These are phyloP conservation scores for Lipomyces oligophaga DNA, from an alignment of 805 yeast species.

Conservation along the genomic window DNA sequence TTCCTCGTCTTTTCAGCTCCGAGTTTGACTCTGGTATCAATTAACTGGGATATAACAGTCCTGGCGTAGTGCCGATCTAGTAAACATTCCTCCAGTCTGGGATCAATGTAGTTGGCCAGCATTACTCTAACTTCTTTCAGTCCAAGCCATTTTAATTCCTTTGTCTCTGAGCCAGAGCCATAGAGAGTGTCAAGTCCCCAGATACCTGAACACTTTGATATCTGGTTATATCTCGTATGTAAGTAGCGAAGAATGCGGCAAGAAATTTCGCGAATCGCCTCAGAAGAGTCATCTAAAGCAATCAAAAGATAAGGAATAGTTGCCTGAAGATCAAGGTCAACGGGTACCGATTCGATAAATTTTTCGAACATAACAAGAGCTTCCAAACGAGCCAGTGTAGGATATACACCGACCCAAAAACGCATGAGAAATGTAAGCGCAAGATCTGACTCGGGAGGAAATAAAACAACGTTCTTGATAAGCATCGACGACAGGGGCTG, in stretches of 20 bases:
- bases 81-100: conserved; percentile 43
- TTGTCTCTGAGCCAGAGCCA: conserved; percentile 45
- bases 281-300: conserved; percentile 37
- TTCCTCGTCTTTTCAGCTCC: conserved; percentile 30
- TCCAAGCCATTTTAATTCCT: conserved; percentile 50
- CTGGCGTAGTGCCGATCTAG: conserved; percentile 50
- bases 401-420: conserved; percentile 36
- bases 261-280: conserved; percentile 36
- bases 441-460: conserved; percentile 14
- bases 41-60: conserved; percentile 7
- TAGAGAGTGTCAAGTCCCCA: conserved; percentile 48
- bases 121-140: conserved; percentile 60
- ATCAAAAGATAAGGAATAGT: conserved; percentile 36
- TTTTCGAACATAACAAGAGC: conserved; percentile 34
- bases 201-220: conserved; percentile 27
- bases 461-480: conserved; percentile 9
- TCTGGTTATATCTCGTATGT: conserved; percentile 25
- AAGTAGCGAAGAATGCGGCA: conserved; percentile 31
- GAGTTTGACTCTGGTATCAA: conserved; percentile 33
- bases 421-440: conserved; percentile 36
- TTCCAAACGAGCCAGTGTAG: conserved; percentile 38
- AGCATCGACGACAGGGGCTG: conserved; percentile 9
- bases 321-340: conserved; percentile 37
- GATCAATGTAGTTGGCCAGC: conserved; percentile 40
- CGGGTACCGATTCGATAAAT: conserved; percentile 22